Base-by-base conservation (phyloP, 1,139 yeast species). In the Diutina scorzettiae region DNA sequence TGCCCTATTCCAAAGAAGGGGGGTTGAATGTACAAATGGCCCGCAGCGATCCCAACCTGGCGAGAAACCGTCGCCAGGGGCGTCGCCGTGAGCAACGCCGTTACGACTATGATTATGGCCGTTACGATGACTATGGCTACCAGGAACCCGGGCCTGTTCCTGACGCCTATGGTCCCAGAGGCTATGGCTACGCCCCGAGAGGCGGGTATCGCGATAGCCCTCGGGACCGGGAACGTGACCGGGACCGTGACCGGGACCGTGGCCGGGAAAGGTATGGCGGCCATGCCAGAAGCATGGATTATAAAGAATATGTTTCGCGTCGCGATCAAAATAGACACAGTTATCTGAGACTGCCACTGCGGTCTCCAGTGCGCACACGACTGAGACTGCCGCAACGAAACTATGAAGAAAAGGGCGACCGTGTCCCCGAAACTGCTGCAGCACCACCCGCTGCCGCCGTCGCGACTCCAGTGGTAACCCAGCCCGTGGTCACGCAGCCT, bases 11-110 rank as follows among this genome's bases (percentile, higher is more conserved):
- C 46, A 55, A 49, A 49, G 57, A 50, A 47, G 54, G 49, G 11
- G 71, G 72, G 3, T 60, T 76, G 48, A 66, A 62, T n/a, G 78
- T 76, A 28, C 79, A 76, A 57, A 60, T 72, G 56, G 82, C 83
- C 18, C 69, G 71, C 53, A 72, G 75, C 12, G 78, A 70, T 51
- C 81, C 76, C 30, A 70, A 59, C 52, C 62, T 66, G 32, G 53
- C 58, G 18, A 27, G 12, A 11, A 27, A 27, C 12, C 30, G 30
- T 12, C 30, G 30, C 8, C 30, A 27, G n/a, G 14, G n/a, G 14
- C 50, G 48, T 40, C 53, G 65, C 49, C 64, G 66, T 20, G 31
- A 14, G 3, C 5, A 17, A 8, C 47, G 62, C 43, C 42, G 50
- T 18, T 47, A 47, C 20, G 45, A 47, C 39, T n/a, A 21, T n/a